Evolutionary conservation across 805 yeast genomes (phyloP), one percentile per base, ranked within the genome.

Genomic region (Metschnikowia chrysomelidarum): DNA sequence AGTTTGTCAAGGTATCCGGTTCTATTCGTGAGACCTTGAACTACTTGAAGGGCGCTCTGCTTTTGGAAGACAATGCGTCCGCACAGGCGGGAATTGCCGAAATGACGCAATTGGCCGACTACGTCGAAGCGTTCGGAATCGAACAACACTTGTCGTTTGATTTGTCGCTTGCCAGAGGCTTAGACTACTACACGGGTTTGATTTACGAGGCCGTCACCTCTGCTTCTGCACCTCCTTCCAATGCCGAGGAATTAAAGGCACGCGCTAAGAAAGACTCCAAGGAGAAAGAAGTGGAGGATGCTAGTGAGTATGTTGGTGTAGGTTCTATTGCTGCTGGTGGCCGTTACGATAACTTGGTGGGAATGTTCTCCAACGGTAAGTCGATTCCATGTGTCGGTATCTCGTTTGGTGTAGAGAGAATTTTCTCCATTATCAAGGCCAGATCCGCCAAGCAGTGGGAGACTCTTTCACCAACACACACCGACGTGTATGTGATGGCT

Each of bases 281-380:
- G 30, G 35, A 32, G 11, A 61, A 54, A 25, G 85, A 75, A 12
- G 91, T 76, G 34, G 96, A 87, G 48, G 97, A 93, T 62, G 96
- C 96, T 38, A 85, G 95, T 34, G 97, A 87, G 46, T 87, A 85
- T 51, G 98, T 93, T 36, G 98, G 98, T 51, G 96, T 91, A 27
- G 98, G 98, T 22, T 93, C 98, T 5, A 88, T 93, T 54, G 96
- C 96, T 33, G 98, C 96, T 32, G 98, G 98, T 67, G 98, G 98
- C 47, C 86, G 98, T 63, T 93, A 93, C 63, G 98, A 93, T 62
- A 83, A 84, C 53, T 76, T 93, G 42, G 98, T 93, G 24, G 96
- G 96, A 50, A 93, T 93, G 98, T 93, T 93, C 60, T 80, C 94
- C 27, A 81, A 80, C 49, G 88, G 93, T 49, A 87, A 86, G 64